A percentile compares a stretch with the other conserved stretches of the same genome.
Conservation (phyloP, 75 land plant genomes). For the Isoetes taiwanensis region DNA sequence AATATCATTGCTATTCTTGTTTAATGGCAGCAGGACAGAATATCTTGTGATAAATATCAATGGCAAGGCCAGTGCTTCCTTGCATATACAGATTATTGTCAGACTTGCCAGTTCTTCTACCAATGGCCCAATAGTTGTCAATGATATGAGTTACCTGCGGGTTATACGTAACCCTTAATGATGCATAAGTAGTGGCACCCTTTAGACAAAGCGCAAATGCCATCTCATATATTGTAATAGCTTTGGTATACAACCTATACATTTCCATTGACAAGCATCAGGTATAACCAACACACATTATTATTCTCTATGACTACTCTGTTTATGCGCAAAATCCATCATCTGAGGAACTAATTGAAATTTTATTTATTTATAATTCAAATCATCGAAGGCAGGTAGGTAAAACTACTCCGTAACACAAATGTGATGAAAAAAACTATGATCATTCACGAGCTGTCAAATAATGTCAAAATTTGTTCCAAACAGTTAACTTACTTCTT, state of each 20-base stretch:
- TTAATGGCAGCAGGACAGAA: neutral
- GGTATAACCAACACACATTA: no score
- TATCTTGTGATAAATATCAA: slow-evolving; percentile 85
- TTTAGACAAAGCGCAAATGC: slow-evolving; percentile 70
- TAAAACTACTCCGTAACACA: no score
- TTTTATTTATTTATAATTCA: no score
- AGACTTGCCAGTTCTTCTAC: neutral
- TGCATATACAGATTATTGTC: slow-evolving; percentile 14
- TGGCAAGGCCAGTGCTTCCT: slow-evolving; percentile 63
- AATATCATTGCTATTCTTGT: neutral
- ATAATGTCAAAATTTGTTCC: neutral
- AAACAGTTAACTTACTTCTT: slow-evolving; percentile 30
- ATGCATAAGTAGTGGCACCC: slow-evolving; percentile 81
- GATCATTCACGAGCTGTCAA: neutral
- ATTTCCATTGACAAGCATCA: no score
- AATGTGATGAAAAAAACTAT: no score
- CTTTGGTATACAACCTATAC: slow-evolving; percentile 61
- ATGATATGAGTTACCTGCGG: slow-evolving; percentile 41
- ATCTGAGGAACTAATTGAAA: no score
- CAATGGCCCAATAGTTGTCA: neutral
- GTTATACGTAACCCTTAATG: slow-evolving; percentile 86
- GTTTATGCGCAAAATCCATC: no score
- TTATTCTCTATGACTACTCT: no score
- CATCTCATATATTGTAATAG: slow-evolving; percentile 76
- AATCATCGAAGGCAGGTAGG: no score